Evolutionary conservation across 2,329 filamentous ascomycete genomes (phyloP).

Genomic region (Metarhizium brunneum): DNA sequence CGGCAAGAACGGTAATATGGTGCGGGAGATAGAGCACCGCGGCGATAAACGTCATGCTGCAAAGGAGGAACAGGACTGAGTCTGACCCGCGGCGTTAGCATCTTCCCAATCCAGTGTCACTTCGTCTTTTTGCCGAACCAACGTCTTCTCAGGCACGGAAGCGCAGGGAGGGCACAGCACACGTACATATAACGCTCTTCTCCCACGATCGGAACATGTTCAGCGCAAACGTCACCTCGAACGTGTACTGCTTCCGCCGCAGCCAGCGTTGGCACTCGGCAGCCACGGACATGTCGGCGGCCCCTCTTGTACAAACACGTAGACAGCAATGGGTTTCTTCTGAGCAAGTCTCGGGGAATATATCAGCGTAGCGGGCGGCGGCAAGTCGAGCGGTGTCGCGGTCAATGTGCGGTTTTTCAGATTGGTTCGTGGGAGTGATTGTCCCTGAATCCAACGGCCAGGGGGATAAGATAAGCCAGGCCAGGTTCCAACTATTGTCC

Average conservation of each 20-base stretch:
- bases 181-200: conserved; percentile 93
- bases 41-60: conserved; percentile 78
- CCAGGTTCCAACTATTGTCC: not conserved
- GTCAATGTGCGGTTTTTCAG: not conserved
- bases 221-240: conserved; percentile 91
- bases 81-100: conserved; percentile 43
- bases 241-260: conserved; percentile 92
- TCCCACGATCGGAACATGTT: conserved; percentile 97
- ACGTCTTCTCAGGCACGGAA: no score
- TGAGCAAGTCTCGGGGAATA: no score
- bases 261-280: conserved; percentile 66
- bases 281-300: conserved; percentile 4
- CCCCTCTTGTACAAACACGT: not conserved
- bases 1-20: conserved; percentile 73
- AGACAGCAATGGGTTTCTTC: no score
- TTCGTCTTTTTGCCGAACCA: no score
- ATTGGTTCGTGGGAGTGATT: not conserved
- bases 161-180: conserved; percentile 44
- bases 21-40: conserved; percentile 88
- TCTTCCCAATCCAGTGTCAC: conserved; percentile 21
- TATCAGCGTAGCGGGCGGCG: no score
- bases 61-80: conserved; percentile 82
- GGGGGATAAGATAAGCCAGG: no score
- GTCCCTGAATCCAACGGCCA: no score
- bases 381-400: not conserved